These are phyloP conservation scores for Straminergon stramineum DNA, from an alignment of 225 moss, liverwort and hornwort species.

Conservation along the genomic window DNA sequence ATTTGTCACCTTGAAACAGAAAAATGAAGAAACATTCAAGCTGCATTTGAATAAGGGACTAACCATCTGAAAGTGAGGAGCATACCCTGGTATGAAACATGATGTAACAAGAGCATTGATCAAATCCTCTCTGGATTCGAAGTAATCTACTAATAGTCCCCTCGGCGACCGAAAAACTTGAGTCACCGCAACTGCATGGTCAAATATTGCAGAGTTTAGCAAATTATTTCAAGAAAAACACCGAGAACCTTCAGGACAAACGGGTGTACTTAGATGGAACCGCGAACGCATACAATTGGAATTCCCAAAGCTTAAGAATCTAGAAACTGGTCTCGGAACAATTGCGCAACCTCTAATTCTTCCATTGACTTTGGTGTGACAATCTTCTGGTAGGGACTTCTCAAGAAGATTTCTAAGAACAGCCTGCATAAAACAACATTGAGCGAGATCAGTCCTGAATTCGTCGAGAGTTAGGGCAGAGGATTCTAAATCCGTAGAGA, in stretches of 20 bases:
- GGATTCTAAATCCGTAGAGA: neutral
- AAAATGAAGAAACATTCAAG: neutral
- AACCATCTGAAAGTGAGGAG: neutral
- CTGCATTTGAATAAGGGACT: neutral
- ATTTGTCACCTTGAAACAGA: neutral
- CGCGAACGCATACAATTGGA: neutral
- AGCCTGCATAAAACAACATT: constrained; percentile 33
- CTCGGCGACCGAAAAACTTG: constrained; percentile 84
- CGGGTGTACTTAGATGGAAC: neutral
- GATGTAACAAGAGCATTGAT: constrained; percentile 91
- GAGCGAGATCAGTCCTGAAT: neutral
- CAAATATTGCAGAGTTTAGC: neutral
- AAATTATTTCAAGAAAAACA: neutral
- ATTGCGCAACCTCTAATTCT: constrained; percentile 61
- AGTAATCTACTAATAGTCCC: constrained; percentile 74
- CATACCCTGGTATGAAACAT: constrained; percentile 92
- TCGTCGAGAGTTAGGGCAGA: neutral
- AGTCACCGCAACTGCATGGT: constrained; percentile 77
- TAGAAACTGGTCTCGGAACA: neutral
- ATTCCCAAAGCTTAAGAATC: neutral
- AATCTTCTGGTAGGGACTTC: constrained; percentile 73
- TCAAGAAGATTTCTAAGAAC: constrained; percentile 75
- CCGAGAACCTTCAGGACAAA: neutral
- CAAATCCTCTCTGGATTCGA: constrained; percentile 87
- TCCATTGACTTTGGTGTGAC: constrained; percentile 67